These are phyloP conservation scores for Primulina eburnea DNA, from an alignment of 257 asterid genomes.

Conservation along the genomic window DNA sequence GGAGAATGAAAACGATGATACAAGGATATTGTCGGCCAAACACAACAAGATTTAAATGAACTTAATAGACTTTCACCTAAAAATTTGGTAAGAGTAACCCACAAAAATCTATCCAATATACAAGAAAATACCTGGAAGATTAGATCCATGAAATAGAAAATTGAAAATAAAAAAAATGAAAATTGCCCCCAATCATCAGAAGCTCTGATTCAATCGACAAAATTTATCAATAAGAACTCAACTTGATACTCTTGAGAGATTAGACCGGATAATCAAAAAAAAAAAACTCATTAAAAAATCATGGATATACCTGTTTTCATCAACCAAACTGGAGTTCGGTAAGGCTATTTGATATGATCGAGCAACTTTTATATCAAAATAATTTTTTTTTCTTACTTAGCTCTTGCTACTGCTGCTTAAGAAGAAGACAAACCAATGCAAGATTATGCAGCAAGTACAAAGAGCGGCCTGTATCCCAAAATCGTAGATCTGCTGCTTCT, in stretches of 20 bases:
- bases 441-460: not conserved
- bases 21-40: too few relatives aligned
- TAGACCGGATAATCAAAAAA: not conserved
- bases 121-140: too few relatives aligned
- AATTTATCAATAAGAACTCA: not conserved
- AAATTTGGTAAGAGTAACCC: not conserved
- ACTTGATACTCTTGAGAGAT: not conserved
- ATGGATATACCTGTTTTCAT: not conserved
- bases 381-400: not conserved
- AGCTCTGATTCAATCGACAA: not conserved
- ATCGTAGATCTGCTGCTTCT: too few relatives aligned
- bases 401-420: too few relatives aligned
- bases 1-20: too few relatives aligned
- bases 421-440: not conserved
- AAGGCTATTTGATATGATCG: not conserved
- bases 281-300: not conserved
- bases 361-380: constrained; percentile 5
- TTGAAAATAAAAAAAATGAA: not conserved
- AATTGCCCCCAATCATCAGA: not conserved
- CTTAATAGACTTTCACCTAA: not conserved
- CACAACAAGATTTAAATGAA: too few relatives aligned
- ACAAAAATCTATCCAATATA: too few relatives aligned
- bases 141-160: too few relatives aligned
- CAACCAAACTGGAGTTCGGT: not conserved
- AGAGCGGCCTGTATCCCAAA: too few relatives aligned